Conservation (phyloP, 306 rosid species). For the Pueraria montana region DNA sequence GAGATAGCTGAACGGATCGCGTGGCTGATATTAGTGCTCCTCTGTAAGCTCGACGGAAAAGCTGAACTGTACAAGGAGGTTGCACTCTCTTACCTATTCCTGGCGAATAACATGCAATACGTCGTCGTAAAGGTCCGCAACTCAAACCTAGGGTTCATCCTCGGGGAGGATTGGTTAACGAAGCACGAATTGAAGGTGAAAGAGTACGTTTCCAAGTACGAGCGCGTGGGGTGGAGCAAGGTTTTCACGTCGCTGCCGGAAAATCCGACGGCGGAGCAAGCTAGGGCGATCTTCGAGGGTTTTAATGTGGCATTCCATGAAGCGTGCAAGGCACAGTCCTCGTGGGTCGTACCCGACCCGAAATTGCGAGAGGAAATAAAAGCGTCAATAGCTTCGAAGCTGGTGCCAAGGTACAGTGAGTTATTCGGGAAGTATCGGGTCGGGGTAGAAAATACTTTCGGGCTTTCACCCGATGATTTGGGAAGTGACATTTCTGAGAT, state of each 20-base stretch:
- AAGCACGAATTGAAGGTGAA: conserved; percentile 76
- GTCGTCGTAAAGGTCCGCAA: conserved; percentile 68
- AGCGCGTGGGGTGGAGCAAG: conserved; percentile 80
- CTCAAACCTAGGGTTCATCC: conserved; percentile 64
- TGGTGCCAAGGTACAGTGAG: conserved; percentile 52
- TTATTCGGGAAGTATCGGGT: conserved; percentile 48
- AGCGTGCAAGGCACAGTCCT: conserved; percentile 55
- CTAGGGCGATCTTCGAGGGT: conserved; percentile 45
- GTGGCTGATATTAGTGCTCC: conserved; percentile 78
- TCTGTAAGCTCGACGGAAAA: conserved; percentile 86
- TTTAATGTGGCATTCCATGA: conserved; percentile 65
- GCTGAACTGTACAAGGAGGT: conserved; percentile 74
- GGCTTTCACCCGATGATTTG: conserved; percentile 67
- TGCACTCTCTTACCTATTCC: conserved; percentile 81
- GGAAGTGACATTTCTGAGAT: conserved; percentile 63
- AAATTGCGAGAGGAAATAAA: conserved; percentile 71
- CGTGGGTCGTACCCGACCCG: conserved; percentile 78
- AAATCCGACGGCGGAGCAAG: conserved; percentile 66
- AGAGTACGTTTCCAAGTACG: conserved; percentile 75
- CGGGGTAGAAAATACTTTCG: conserved; percentile 50
- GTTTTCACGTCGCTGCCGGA: conserved; percentile 66
- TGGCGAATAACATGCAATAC: conserved; percentile 94
- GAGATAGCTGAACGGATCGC: conserved; percentile 61
- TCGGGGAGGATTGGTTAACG: conserved; percentile 74
- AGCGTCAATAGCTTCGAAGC: conserved; percentile 54